Evolutionary conservation across 1,139 yeast genomes (phyloP).

Genomic region (Nadsonia starkeyi-henricii): DNA sequence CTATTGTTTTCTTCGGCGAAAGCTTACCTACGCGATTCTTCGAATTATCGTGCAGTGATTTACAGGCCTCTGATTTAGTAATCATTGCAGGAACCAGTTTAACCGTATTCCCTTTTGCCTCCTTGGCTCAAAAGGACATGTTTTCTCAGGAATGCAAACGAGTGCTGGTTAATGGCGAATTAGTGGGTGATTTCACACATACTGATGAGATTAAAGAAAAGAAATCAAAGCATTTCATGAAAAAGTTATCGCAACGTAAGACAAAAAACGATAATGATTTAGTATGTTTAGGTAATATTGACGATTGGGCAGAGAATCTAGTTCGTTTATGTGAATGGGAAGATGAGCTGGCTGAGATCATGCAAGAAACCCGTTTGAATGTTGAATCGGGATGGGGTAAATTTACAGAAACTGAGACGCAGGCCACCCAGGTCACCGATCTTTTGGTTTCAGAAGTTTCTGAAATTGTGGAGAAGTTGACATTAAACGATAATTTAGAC

Average conservation of each 20-base stretch:
- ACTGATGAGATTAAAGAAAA: too few relatives aligned
- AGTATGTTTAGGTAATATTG: neutral
- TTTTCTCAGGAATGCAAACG: conserved; percentile 37
- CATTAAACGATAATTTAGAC: too few relatives aligned
- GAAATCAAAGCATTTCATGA: neutral
- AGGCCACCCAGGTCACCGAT: too few relatives aligned
- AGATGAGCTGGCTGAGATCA: neutral
- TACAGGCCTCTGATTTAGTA: conserved; percentile 47
- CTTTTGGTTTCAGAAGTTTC: too few relatives aligned
- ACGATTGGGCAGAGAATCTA: neutral
- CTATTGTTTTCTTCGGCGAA: conserved; percentile 89
- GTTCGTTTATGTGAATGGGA: neutral
- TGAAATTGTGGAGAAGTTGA: too few relatives aligned
- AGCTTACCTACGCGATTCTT: conserved; percentile 59
- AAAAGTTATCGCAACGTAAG: neutral
- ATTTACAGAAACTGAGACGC: too few relatives aligned
- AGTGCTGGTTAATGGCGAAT: conserved; percentile 57
- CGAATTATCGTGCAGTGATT: conserved; percentile 41
- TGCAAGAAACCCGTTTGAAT: neutral
- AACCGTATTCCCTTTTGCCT: conserved; percentile 81
- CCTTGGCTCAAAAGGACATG: conserved; percentile 45
- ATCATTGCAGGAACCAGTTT: conserved; percentile 88
- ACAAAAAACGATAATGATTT: neutral
- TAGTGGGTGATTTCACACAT: conserved; percentile 44
- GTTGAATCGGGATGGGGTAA: neutral